Evolutionary conservation across 164 flowering plant species (phyloP).

Genomic region (Annona squamosa): DNA sequence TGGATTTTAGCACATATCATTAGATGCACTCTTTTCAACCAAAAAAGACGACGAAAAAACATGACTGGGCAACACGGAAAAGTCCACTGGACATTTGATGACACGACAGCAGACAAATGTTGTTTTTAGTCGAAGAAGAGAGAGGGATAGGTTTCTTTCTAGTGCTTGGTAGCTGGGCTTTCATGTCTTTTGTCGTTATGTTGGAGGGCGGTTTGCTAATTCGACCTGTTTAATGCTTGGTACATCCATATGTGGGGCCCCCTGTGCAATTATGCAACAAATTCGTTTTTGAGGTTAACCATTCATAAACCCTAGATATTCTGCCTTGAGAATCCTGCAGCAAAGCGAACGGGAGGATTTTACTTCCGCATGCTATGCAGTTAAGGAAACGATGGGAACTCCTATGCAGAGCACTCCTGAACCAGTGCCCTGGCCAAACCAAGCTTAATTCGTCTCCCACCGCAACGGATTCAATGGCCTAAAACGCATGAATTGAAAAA

Average conservation of each 20-base stretch:
- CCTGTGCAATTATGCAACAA: background rate
- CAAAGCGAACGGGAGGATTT: background rate
- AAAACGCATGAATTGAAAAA: background rate
- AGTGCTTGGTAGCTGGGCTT: background rate
- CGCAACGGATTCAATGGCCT: background rate
- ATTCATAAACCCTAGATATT: background rate
- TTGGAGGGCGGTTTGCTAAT: background rate
- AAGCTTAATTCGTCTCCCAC: no score
- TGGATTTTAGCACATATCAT: background rate
- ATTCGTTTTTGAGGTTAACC: background rate
- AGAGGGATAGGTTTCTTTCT: constrained; percentile 2
- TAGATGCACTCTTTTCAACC: background rate
- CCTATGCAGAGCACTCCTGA: background rate
- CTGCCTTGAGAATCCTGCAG: background rate
- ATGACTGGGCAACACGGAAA: background rate
- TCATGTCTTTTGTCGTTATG: background rate
- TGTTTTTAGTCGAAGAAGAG: background rate
- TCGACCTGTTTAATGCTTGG: background rate
- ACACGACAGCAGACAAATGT: constrained; percentile 7
- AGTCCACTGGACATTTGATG: background rate
- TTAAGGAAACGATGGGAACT: background rate
- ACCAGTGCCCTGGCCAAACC: no score
- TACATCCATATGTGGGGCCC: background rate
- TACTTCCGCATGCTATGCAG: background rate
- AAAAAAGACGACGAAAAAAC: background rate